Percentiles rank a stretch among this genome's conserved stretches.
Evolutionary conservation across 2,329 filamentous ascomycete genomes (phyloP).

Genomic region (Ustilaginoidea virens): DNA sequence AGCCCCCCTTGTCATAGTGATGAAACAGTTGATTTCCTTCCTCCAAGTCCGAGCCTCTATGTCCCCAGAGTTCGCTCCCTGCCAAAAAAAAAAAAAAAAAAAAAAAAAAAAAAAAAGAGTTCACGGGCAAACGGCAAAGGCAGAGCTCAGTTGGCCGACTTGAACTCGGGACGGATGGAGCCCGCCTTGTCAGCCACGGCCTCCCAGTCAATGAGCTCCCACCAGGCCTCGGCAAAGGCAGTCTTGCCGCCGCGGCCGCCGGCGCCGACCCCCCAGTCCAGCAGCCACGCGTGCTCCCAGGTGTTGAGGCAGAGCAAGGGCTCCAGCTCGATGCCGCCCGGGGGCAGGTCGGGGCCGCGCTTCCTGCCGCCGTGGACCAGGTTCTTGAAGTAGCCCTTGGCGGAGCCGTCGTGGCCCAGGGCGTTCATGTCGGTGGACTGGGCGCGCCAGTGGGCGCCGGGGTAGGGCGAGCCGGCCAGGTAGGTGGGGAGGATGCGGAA

Average conservation of each 20-base stretch:
- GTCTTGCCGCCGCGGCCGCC: constrained; percentile 56
- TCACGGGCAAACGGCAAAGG: too few relatives aligned
- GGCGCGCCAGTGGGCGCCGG: constrained; percentile 66
- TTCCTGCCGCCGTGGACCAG: constrained; percentile 15
- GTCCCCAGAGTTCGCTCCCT: not conserved
- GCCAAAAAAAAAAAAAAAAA: not conserved
- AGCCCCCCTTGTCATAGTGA: too few relatives aligned
- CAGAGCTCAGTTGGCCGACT: constrained; percentile 10
- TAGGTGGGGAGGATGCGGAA: constrained; percentile 74
- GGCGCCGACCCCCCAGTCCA: constrained; percentile 52
- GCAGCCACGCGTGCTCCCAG: constrained; percentile 88
- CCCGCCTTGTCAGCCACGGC: constrained; percentile 37
- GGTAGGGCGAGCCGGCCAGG: constrained; percentile 77
- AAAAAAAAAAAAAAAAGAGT: too few relatives aligned
- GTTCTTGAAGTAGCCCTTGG: constrained; percentile 23
- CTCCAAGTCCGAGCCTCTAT: too few relatives aligned
- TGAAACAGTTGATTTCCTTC: too few relatives aligned
- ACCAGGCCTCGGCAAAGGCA: constrained; percentile 66
- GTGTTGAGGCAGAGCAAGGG: constrained; percentile 87
- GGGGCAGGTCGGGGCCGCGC: constrained; percentile 27
- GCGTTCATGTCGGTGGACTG: constrained; percentile 58
- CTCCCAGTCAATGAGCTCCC: constrained; percentile 76
- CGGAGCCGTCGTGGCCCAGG: constrained; percentile 23
- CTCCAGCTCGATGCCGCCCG: constrained; percentile 52
- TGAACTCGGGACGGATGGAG: constrained; percentile 19